phyloP scores from a whole-genome alignment of 2,329 filamentous ascomycete genomes.

The Fonsecaea nubica region DNA sequence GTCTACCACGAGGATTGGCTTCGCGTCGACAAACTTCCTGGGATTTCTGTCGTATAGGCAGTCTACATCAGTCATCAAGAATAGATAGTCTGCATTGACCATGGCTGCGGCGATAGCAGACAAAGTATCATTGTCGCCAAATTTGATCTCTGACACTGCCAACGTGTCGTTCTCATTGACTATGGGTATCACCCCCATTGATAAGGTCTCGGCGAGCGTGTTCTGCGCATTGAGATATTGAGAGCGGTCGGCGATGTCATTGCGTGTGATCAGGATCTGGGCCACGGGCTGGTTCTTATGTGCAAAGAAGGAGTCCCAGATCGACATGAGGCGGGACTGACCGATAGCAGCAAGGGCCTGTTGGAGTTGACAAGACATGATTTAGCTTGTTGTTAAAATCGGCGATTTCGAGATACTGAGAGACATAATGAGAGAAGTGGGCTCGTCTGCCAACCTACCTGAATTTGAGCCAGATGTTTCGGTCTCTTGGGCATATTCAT shows the following conservation, averaged over 20 bases:
- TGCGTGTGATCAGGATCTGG: conserved; percentile 91
- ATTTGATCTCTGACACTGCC: conserved; percentile 97
- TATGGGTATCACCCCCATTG: conserved; percentile 96
- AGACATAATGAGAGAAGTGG: not conserved
- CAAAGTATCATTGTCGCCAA: conserved; percentile 97
- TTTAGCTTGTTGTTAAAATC: not conserved
- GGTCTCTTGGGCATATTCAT: conserved; percentile 89
- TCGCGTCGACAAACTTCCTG: conserved; percentile 79
- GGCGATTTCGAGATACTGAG: not conserved
- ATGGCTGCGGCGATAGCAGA: conserved; percentile 96
- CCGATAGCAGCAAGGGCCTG: conserved; percentile 92
- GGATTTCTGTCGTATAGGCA: conserved; percentile 98
- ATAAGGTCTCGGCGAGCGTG: conserved; percentile 84
- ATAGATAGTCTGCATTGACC: conserved; percentile 95
- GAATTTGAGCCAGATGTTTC: conserved; percentile 86
- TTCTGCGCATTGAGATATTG: conserved; percentile 98
- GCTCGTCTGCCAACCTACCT: conserved; percentile 58
- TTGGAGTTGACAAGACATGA: not conserved
- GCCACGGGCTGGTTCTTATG: conserved; percentile 90
- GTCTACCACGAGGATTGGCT: conserved; percentile 88
- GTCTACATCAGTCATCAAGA: conserved; percentile 98
- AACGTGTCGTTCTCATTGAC: conserved; percentile 99
- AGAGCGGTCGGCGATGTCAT: conserved; percentile 93
- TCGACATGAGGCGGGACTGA: conserved; percentile 90
- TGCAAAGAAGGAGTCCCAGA: conserved; percentile 92